Base-by-base conservation (phyloP, 1,284 basidiomycete species). In the Microbotryum silenes-acaulis region DNA sequence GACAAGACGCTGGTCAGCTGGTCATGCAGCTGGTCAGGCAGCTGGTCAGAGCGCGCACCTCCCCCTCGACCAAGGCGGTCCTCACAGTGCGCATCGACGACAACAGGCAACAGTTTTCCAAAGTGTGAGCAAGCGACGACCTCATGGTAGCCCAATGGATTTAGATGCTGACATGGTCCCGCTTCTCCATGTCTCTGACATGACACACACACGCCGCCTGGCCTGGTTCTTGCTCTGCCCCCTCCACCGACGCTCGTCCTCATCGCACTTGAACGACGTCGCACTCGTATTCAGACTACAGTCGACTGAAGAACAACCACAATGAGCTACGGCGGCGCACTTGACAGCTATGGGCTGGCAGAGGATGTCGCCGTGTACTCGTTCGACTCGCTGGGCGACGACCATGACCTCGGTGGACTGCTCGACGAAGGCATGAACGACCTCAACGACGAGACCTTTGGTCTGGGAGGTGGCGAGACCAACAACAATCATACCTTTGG, bases 391-490 rank as follows among this genome's bases (percentile, higher is more conserved):
- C 54, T 48, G 33, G 89, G 91, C 54, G 85, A 84, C 69, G 91
- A 91, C 74, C 89, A 92, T 76, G 88, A 87, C n/a, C 83, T 93
- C 12, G 91, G 87, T 51, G 87, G 89, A 75, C 83, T 84, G 61
- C 81, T 97, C 62, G 85, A 88, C 71, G 94, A 97, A 75, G 85
- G 85, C 46, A 85, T 85, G 55, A 91, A 96, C 79, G 91, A 92
- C 67, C 75, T 91, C 70, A 96, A 97, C 76, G 90, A 96, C 73
- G 91, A 96, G 79, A 98, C 94, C 2, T 98, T 98, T 78, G 94
- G 93, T 46, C 81, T 78, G 48, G 72, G 59, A 37, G 71, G 70
- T 50, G 67, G 69, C 27, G 72, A 47, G 53, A 56, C 47, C 31
- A 54, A 46, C 33, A 89, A 92, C 73, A 90, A 93, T 78, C 96